These are phyloP conservation scores for Claviceps purpurea DNA, from an alignment of 2,329 filamentous ascomycete species.

Conservation along the genomic window DNA sequence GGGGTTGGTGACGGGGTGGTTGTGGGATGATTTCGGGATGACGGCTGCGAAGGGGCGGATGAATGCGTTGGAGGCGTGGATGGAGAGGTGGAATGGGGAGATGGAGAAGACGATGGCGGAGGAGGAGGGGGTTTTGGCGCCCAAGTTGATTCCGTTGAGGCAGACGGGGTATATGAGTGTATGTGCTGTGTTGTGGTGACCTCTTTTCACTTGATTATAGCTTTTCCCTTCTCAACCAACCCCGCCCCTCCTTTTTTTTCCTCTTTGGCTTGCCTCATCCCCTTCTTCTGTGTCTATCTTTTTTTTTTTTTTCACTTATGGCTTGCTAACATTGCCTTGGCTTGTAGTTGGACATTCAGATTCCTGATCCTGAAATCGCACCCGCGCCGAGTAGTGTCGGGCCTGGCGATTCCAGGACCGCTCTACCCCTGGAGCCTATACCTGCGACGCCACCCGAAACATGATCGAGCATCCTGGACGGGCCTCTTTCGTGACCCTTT, in stretches of 20 bases:
- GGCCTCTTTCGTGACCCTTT: not conserved
- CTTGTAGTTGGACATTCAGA: constrained; percentile 61
- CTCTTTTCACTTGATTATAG: not conserved
- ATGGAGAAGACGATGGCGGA: constrained; percentile 42
- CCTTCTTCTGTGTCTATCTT: not conserved
- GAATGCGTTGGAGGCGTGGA: constrained; percentile 59
- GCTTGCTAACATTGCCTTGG: not conserved
- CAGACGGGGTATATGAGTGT: constrained; percentile 80
- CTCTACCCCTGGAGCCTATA: constrained; percentile 20
- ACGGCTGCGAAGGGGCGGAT: constrained; percentile 63
- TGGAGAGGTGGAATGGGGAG: constrained; percentile 75
- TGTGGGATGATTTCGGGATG: constrained; percentile 84
- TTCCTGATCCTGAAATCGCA: constrained; percentile 62
- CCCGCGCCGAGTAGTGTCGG: constrained; percentile 32
- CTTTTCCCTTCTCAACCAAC: fast-evolving
- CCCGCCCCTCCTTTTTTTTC: not conserved
- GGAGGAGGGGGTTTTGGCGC: constrained; percentile 39
- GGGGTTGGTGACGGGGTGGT: constrained; percentile 75
- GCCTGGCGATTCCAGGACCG: constrained; percentile 24
- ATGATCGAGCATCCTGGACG: not conserved
- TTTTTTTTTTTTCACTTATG: not conserved
- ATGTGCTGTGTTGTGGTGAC: constrained; percentile 16
- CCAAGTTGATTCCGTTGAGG: constrained; percentile 65
- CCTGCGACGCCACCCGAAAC: constrained; percentile 13
- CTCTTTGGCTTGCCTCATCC: constrained; percentile 5